These are phyloP conservation scores for Mimosa bimucronata DNA, from an alignment of 306 rosid species.

Conservation along the genomic window DNA sequence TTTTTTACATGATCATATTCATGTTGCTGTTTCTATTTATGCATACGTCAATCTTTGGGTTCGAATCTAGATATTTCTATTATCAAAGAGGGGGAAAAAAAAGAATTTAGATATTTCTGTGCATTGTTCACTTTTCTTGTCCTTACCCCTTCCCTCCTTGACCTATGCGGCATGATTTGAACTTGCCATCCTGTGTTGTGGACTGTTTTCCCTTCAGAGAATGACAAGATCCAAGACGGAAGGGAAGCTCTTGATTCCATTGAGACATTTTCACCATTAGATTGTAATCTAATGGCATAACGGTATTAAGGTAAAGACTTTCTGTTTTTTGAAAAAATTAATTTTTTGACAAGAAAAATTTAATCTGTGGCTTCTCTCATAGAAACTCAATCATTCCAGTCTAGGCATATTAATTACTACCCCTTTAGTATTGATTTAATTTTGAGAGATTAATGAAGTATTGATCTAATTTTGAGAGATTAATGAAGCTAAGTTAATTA, in stretches of 20 bases:
- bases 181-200: neutral
- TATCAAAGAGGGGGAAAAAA: no score
- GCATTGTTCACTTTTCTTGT: neutral
- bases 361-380: neutral
- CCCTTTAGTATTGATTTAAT: no score
- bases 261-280: neutral
- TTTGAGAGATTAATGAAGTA: no score
- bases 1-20: slow-evolving; percentile 9
- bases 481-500: no score
- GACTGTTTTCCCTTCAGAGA: neutral
- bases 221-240: neutral
- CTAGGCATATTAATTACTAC: no score
- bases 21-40: slow-evolving; percentile 13
- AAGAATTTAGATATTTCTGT: neutral
- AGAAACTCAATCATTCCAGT: no score
- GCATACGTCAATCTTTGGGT: slow-evolving; percentile 10
- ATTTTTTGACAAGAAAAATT: no score
- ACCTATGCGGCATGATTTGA: neutral
- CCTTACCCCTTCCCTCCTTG: neutral
- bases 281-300: neutral
- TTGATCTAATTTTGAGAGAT: no score
- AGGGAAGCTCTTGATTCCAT: neutral
- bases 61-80: no score
- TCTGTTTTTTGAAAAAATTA: no score
- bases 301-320: neutral